Conservation (phyloP, 768 basidiomycete species). For the Boletus sp. region DNA sequence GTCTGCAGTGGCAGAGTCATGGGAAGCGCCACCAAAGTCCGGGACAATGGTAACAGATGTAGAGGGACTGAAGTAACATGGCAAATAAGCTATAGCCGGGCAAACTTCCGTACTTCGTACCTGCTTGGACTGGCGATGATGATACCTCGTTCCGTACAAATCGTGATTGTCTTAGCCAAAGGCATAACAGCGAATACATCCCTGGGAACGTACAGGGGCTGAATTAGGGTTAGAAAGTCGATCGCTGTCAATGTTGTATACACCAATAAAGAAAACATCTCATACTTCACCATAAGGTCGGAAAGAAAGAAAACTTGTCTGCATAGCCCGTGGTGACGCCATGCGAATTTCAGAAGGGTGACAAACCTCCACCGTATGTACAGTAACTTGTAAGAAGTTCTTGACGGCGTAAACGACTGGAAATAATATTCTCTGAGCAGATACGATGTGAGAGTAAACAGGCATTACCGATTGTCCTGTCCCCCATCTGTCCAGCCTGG, state of each 20-base stretch:
- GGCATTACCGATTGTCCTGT: constrained; percentile 53
- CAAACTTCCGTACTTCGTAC: constrained; percentile 38
- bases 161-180: constrained; percentile 58
- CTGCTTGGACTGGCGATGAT: constrained; percentile 64
- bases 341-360: constrained; percentile 36
- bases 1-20: constrained; percentile 39
- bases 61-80: constrained; percentile 34
- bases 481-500: constrained; percentile 49
- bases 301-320: constrained; percentile 42
- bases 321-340: constrained; percentile 35
- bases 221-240: neutral
- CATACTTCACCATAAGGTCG: constrained; percentile 64
- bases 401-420: constrained; percentile 67
- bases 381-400: constrained; percentile 55
- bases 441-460: neutral
- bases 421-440: constrained; percentile 6
- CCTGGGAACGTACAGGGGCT: constrained; percentile 70
- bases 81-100: neutral
- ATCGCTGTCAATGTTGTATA: neutral
- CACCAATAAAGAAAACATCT: constrained; percentile 1
- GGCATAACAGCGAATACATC: constrained; percentile 62
- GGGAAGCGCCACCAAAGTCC: constrained; percentile 44
- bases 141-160: constrained; percentile 63
- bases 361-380: constrained; percentile 60
- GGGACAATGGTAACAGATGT: constrained; percentile 53